Evolutionary conservation across 371 early-diverging fungal genomes (phyloP).

Genomic region (Nematocida homosporus): DNA sequence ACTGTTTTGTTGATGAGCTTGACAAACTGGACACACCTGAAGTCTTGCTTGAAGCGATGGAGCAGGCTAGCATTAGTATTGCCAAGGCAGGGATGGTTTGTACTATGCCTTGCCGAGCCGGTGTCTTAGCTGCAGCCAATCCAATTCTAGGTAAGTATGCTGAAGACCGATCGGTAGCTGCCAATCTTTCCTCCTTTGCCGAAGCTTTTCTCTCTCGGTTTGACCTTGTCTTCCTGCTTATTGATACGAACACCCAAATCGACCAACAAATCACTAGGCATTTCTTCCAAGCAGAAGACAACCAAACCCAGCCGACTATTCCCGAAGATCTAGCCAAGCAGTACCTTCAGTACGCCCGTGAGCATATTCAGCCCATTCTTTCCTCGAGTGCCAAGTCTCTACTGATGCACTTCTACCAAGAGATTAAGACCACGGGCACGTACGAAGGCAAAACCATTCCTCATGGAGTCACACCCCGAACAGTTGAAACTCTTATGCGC

Average conservation of each 20-base stretch:
- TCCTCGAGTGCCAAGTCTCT: constrained; percentile 54
- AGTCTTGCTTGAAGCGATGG: constrained; percentile 66
- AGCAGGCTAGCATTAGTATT: constrained; percentile 62
- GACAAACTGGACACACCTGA: constrained; percentile 70
- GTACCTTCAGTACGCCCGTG: constrained; percentile 65
- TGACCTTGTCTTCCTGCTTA: constrained; percentile 63
- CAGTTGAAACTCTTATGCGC: constrained; percentile 61
- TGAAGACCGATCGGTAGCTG: constrained; percentile 62
- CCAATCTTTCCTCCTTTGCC: constrained; percentile 62
- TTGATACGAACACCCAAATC: constrained; percentile 59
- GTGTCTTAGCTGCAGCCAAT: constrained; percentile 67
- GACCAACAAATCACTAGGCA: constrained; percentile 6
- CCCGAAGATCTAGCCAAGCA: constrained; percentile 70
- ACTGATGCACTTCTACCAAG: constrained; percentile 22
- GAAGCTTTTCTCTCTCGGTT: constrained; percentile 61
- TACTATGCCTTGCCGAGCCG: constrained; percentile 60
- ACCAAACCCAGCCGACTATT: constrained; percentile 62
- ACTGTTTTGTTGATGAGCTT: constrained; percentile 72
- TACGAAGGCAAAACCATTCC: neutral
- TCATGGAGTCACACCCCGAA: constrained; percentile 49
- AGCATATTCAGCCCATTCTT: constrained; percentile 59
- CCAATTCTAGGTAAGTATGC: constrained; percentile 64
- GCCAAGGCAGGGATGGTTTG: constrained; percentile 67
- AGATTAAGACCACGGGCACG: neutral
- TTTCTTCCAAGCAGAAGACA: no score